phyloP scores from a whole-genome alignment of 192 early-diverging fungal genomes.

The Coemansia sp. region DNA sequence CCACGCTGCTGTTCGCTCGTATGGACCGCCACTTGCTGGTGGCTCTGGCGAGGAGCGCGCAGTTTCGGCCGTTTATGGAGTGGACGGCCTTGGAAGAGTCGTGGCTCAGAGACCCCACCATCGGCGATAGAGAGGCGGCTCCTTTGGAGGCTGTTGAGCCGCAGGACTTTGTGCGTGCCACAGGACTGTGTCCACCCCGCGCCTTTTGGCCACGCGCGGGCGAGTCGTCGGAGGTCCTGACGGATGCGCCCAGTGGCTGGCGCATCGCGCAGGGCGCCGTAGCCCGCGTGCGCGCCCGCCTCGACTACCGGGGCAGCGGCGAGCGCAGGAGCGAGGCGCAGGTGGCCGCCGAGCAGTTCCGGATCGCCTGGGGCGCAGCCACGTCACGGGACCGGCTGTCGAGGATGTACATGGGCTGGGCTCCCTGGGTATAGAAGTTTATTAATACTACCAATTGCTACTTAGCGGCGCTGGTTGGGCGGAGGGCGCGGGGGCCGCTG shows the following conservation, averaged over 20 bases:
- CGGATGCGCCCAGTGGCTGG: constrained; percentile 33
- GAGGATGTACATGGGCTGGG: constrained; percentile 44
- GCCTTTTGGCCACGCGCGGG: constrained; percentile 21
- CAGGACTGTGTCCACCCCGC: constrained; percentile 27
- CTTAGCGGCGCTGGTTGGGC: constrained; percentile 5
- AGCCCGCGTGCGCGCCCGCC: constrained; percentile 25
- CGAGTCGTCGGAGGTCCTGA: background rate
- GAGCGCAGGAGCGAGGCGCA: background rate
- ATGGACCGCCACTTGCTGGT: constrained; percentile 32
- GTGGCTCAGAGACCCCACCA: constrained; percentile 5
- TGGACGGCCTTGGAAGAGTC: constrained; percentile 31
- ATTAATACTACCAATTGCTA: background rate
- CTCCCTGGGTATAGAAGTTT: constrained; percentile 27
- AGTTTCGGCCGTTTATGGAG: constrained; percentile 40
- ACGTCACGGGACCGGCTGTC: constrained; percentile 16
- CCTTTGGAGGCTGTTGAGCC: background rate
- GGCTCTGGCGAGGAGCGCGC: constrained; percentile 7
- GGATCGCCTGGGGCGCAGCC: constrained; percentile 25
- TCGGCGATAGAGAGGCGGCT: background rate
- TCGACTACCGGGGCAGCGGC: constrained; percentile 13
- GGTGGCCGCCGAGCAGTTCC: constrained; percentile 16
- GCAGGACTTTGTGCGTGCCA: constrained; percentile 16
- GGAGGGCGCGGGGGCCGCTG: constrained; percentile 3
- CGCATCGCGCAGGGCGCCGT: constrained; percentile 31
- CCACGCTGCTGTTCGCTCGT: constrained; percentile 24